A percentile compares a stretch with the other conserved stretches of the same genome.
Evolutionary conservation across 352 stramenopile species (phyloP).

Genomic region (Phytophthora tentaculata): DNA sequence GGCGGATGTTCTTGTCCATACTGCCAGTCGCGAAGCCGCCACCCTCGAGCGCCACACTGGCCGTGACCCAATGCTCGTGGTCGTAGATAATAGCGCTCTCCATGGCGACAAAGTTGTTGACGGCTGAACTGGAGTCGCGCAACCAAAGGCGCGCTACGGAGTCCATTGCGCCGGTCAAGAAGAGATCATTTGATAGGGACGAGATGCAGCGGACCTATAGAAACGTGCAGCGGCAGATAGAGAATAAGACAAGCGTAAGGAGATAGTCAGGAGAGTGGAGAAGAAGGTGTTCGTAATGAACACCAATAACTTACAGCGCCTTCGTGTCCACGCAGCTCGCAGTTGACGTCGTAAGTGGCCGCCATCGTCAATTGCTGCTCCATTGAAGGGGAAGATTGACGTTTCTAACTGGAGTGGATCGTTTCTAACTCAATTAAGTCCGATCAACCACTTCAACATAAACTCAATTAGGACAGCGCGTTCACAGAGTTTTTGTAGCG

Average conservation of each 20-base stretch:
- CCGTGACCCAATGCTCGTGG: slow-evolving; percentile 88
- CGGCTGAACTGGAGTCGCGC: slow-evolving; percentile 27
- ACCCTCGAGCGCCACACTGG: slow-evolving; percentile 47
- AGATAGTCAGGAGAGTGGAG: slow-evolving; percentile 5
- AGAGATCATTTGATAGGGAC: slow-evolving; percentile 49
- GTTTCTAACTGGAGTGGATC: slow-evolving; percentile 4
- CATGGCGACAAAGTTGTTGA: slow-evolving; percentile 44
- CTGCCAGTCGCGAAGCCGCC: slow-evolving; percentile 76
- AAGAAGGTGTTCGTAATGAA: not conserved
- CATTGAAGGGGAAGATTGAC: slow-evolving; percentile 12
- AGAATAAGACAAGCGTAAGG: not conserved
- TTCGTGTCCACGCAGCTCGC: slow-evolving; percentile 76
- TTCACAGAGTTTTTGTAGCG: too few relatives aligned
- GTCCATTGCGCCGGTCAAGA: slow-evolving; percentile 85
- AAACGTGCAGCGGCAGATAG: slow-evolving; percentile 10
- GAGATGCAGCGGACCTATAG: slow-evolving; percentile 68
- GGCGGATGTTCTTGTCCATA: slow-evolving; percentile 83
- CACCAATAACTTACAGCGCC: slow-evolving; percentile 60
- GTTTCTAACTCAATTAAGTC: not conserved
- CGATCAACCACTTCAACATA: too few relatives aligned
- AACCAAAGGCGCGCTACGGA: slow-evolving; percentile 64
- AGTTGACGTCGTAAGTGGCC: slow-evolving; percentile 40
- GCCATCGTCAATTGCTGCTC: slow-evolving; percentile 13
- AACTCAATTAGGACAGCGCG: too few relatives aligned
- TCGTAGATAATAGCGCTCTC: slow-evolving; percentile 69